These are phyloP conservation scores for Thielaviopsis punctulata DNA, from an alignment of 2,329 filamentous ascomycete genomes.

Conservation along the genomic window DNA sequence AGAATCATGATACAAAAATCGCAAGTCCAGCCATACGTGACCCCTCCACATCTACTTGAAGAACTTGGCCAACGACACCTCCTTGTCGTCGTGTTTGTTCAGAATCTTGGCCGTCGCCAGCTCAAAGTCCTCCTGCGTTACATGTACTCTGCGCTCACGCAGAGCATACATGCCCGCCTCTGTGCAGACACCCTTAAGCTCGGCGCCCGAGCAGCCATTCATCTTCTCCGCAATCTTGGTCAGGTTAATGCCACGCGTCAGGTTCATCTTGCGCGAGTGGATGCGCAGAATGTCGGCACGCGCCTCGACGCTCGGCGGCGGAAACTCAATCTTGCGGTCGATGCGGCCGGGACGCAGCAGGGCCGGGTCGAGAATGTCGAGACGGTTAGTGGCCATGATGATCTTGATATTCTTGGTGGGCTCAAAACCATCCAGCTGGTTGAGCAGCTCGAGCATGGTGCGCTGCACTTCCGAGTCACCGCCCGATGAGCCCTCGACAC, in stretches of 20 bases:
- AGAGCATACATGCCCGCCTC: constrained; percentile 98
- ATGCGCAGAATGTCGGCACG: constrained; percentile 83
- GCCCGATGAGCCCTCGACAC: constrained; percentile 90
- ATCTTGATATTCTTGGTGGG: constrained; percentile 99
- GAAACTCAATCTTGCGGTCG: constrained; percentile 95
- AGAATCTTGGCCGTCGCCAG: constrained; percentile 96
- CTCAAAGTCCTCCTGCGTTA: constrained; percentile 98
- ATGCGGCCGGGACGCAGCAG: constrained; percentile 97
- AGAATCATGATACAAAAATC: not conserved
- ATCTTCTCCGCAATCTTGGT: constrained; percentile 90
- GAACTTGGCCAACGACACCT: constrained; percentile 74
- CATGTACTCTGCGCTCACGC: constrained; percentile 86
- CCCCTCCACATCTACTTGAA: constrained; percentile 28
- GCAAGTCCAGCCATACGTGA: not conserved
- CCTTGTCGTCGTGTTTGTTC: constrained; percentile 99
- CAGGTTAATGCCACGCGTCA: constrained; percentile 73
- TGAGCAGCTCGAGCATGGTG: constrained; percentile 96
- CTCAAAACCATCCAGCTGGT: constrained; percentile 99
- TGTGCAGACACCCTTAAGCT: constrained; percentile 96
- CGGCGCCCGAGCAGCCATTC: constrained; percentile 97
- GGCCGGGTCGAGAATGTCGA: constrained; percentile 94
- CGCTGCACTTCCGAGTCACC: constrained; percentile 96
- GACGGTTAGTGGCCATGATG: constrained; percentile 95
- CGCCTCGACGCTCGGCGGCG: constrained; percentile 79
- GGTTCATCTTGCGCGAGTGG: constrained; percentile 95